A percentile compares a stretch with the other conserved stretches of the same genome.
These are phyloP conservation scores for Leptoxyphium fumago DNA, from an alignment of 2,329 filamentous ascomycete species.

Conservation along the genomic window DNA sequence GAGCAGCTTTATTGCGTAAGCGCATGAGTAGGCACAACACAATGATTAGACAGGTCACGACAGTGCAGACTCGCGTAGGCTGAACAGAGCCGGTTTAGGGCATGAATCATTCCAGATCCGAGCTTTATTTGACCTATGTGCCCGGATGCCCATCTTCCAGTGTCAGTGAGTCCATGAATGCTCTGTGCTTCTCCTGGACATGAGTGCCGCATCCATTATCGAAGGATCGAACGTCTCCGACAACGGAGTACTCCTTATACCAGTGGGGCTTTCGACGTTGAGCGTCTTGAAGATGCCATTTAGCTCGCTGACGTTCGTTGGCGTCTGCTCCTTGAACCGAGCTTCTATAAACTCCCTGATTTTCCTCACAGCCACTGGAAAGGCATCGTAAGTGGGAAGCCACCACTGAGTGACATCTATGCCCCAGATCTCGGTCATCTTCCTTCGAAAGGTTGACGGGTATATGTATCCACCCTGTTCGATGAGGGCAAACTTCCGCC, in stretches of 20 bases:
- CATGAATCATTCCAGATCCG: no score
- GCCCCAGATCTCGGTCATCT: conserved; percentile 63
- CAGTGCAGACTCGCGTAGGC: no score
- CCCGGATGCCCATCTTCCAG: no score
- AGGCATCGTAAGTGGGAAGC: conserved; percentile 69
- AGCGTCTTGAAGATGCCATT: conserved; percentile 26
- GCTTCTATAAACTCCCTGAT: conserved; percentile 57
- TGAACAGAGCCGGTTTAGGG: no score
- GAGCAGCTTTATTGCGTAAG: no score
- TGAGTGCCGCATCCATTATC: conserved; percentile 1
- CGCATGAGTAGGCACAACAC: no score
- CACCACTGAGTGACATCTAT: conserved; percentile 70
- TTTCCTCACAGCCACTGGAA: conserved; percentile 56
- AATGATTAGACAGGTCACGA: no score
- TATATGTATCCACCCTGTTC: conserved; percentile 76
- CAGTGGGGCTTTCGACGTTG: conserved; percentile 6
- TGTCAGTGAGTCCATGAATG: conserved; percentile 2
- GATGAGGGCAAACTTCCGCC: conserved; percentile 61
- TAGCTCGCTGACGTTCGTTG: conserved; percentile 19
- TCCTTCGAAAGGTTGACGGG: conserved; percentile 54
- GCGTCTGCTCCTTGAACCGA: conserved; percentile 7
- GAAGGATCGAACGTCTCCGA: conserved; percentile 5
- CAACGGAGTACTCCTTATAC: conserved; percentile 1
- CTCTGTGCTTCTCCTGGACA: conserved; percentile 10
- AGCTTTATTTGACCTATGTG: no score